These are phyloP conservation scores for Limonium bicolor DNA, from an alignment of 148 eudicot genomes.

Conservation along the genomic window DNA sequence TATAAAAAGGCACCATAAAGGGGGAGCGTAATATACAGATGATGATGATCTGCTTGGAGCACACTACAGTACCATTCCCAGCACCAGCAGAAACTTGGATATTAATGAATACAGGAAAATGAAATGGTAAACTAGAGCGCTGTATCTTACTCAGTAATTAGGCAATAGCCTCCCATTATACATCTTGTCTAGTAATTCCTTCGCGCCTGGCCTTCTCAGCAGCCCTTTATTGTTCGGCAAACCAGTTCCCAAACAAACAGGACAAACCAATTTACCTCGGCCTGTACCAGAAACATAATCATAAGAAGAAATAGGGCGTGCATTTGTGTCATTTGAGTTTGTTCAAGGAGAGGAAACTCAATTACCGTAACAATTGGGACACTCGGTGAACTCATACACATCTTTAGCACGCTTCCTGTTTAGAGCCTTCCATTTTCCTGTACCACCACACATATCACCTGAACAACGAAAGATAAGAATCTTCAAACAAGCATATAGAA, in stretches of 20 bases:
- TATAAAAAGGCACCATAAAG: too few species aligned
- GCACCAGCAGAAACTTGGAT: too few species aligned
- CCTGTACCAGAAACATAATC: constrained; percentile 25
- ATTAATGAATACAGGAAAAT: too few species aligned
- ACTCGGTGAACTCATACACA: constrained; percentile 88
- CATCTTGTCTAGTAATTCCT: constrained; percentile 87
- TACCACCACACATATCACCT: constrained; percentile 99
- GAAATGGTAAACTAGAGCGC: too few species aligned
- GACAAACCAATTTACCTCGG: constrained; percentile 94
- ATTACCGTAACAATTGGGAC: constrained; percentile 97
- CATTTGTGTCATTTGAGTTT: not conserved
- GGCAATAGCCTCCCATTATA: constrained; percentile 84
- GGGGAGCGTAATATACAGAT: too few species aligned
- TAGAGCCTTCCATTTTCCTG: constrained; percentile 99
- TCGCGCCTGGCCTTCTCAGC: constrained; percentile 80
- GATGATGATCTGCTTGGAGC: too few species aligned
- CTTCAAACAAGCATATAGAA: constrained; percentile 32
- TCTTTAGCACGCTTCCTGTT: constrained; percentile 97
- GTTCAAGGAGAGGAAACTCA: constrained; percentile 6
- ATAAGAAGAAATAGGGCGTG: not conserved
- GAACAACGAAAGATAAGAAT: too few species aligned
- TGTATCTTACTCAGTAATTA: constrained; percentile 55
- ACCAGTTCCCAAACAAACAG: constrained; percentile 94
- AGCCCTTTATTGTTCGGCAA: constrained; percentile 95
- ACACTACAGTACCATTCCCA: too few species aligned